Base-by-base conservation (phyloP, 257 asterid genomes). In the Echium plantagineum region DNA sequence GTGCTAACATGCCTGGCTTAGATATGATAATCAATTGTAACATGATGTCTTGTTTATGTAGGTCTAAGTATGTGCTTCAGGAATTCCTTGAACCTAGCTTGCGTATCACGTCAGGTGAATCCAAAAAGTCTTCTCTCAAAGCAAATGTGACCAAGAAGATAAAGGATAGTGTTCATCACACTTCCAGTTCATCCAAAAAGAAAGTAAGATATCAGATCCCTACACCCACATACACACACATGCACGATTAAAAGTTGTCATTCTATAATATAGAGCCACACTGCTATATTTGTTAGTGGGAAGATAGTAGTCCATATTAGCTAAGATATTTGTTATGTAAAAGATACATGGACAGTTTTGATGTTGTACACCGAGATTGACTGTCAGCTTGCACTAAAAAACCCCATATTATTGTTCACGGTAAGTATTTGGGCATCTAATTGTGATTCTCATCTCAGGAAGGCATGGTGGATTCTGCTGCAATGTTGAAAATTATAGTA, bases 61-160 rank as follows among this genome's bases (percentile, higher is more conserved):
- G 98, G 87, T 78, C 87, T 42, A 91, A 91, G 75, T 91, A 88
- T 47, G 98, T 88, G 77, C 89, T 57, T 60, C 98, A 91, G 78
- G 94, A 77, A 26, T 91, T 82, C 71, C 71, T 91, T 84, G 88
- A 88, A 74, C 97, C 98, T 9, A 86, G 98, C 88, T 81, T 91
- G 79, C 94, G 98, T 15, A 88, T 91, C 46, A 57, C 72, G 64
- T 88, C 98, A 32, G 63, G 70, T 24, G 1, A 1, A 55, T 63
- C 83, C 28, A 78, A 74, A 52, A 78, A 62, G 59, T 64, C 63
- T 74, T 82, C 95, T 48, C 84, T 88, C 65, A 79, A 79, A 77
- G 10, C 94, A 61, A 87, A 86, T 66, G 66, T 90, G 64, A 87
- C 97, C 54, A 74, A 63, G 68, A 87, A 85, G 81, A 72, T 82